A percentile compares a stretch with the other conserved stretches of the same genome.
Conservation (phyloP, 192 early-diverging fungal species). For the Lobosporangium transversale region DNA sequence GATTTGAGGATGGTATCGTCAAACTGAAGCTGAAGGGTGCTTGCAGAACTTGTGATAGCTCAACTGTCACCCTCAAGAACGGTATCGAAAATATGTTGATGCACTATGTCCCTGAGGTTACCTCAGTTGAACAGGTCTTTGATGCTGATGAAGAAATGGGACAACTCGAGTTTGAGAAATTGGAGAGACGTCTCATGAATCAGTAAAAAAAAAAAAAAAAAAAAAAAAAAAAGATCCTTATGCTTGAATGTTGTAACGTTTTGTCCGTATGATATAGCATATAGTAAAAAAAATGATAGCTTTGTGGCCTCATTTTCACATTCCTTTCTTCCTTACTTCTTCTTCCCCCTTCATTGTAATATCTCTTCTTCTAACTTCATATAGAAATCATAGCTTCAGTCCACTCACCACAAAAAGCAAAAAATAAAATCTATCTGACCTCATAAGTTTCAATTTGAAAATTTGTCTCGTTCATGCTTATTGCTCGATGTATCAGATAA, state of each 20-base stretch:
- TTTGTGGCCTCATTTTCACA: not conserved
- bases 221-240: no score
- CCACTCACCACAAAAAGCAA: no score
- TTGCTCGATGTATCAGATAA: no score
- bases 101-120: slow-evolving; percentile 98
- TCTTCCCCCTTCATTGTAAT: not conserved
- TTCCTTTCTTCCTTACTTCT: not conserved
- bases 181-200: slow-evolving; percentile 69
- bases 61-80: slow-evolving; percentile 94
- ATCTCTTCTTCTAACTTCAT: not conserved
- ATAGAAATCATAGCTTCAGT: no score
- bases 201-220: slow-evolving; percentile 20
- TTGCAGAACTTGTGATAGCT: slow-evolving; percentile 93
- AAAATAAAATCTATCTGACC: no score
- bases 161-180: slow-evolving; percentile 88
- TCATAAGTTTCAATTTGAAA: no score
- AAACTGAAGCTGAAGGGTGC: slow-evolving; percentile 92
- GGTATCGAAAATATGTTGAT: slow-evolving; percentile 99
- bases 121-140: slow-evolving; percentile 85
- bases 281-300: no score
- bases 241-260: no score
- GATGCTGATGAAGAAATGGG: slow-evolving; percentile 86
- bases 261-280: no score
- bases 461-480: no score
- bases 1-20: slow-evolving; percentile 90